A percentile compares a stretch with the other conserved stretches of the same genome.
Evolutionary conservation across 306 rosid genomes (phyloP).

Genomic region (Ormosia semicastrata): DNA sequence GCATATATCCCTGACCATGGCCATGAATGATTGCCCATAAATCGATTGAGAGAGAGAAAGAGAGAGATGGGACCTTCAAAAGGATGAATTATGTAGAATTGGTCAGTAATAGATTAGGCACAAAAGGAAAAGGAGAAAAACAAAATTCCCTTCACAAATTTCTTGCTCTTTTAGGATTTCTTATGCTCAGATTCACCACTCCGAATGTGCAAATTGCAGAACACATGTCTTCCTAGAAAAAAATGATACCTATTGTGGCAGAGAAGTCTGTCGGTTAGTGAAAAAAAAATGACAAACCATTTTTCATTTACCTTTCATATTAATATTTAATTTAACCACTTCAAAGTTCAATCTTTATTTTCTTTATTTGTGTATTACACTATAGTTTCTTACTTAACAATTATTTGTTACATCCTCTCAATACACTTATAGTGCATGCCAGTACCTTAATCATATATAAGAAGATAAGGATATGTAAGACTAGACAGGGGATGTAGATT

Average conservation of each 20-base stretch:
- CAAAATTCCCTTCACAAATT: background rate
- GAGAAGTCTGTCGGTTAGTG: slow-evolving; percentile 24
- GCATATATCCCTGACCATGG: slow-evolving; percentile 24
- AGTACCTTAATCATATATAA: background rate
- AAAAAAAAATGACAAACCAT: background rate
- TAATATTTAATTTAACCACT: background rate
- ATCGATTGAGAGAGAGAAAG: background rate
- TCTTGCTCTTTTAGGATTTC: slow-evolving; percentile 26
- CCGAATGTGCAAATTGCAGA: slow-evolving; percentile 20
- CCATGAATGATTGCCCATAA: slow-evolving; percentile 34
- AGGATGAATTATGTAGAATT: slow-evolving; percentile 22
- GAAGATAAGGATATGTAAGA: slow-evolving; percentile 26
- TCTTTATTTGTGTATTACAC: background rate
- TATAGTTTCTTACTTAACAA: background rate
- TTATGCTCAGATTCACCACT: background rate
- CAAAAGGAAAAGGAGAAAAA: slow-evolving; percentile 8
- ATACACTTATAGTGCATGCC: slow-evolving; percentile 1
- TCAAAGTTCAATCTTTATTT: background rate
- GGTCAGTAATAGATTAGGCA: slow-evolving; percentile 21
- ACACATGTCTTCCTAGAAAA: slow-evolving; percentile 14
- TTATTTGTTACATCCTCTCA: background rate
- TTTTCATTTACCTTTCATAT: background rate
- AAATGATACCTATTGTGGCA: slow-evolving; percentile 26
- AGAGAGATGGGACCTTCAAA: slow-evolving; percentile 22
- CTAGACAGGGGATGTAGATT: slow-evolving; percentile 29